Conservation (phyloP, 1,284 basidiomycete species). For the Ustilago bromivora region DNA sequence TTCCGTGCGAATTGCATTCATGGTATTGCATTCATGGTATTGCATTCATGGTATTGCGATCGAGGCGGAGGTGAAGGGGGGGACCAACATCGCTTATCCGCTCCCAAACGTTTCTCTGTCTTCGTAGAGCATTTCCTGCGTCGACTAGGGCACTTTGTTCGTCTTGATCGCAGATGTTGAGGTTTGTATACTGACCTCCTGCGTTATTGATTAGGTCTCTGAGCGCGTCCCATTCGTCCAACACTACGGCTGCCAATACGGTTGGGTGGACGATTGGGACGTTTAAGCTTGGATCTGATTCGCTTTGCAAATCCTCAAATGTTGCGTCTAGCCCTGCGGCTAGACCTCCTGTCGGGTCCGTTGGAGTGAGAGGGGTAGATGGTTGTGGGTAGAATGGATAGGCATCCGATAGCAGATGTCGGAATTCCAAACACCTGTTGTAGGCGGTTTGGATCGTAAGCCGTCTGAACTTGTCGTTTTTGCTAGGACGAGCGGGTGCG, state of each 20-base stretch:
- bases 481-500: constrained; percentile 40
- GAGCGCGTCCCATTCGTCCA: constrained; percentile 65
- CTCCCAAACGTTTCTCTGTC: constrained; percentile 41
- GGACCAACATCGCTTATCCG: constrained; percentile 24
- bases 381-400: constrained; percentile 23
- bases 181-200: constrained; percentile 37
- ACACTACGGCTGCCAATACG: constrained; percentile 20
- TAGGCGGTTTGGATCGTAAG: constrained; percentile 45
- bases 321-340: constrained; percentile 21
- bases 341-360: constrained; percentile 21
- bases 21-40: neutral
- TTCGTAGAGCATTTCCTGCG: constrained; percentile 35
- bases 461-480: constrained; percentile 44
- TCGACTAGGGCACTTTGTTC: constrained; percentile 29
- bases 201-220: constrained; percentile 59
- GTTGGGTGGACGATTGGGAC: constrained; percentile 49
- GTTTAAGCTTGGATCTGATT: constrained; percentile 38
- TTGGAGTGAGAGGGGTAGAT: neutral
- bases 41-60: neutral
- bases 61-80: constrained; percentile 6
- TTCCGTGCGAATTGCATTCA: neutral
- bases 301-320: constrained; percentile 35
- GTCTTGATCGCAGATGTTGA: constrained; percentile 40
- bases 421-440: constrained; percentile 27
- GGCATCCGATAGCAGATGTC: constrained; percentile 23